Percentiles rank a stretch among this genome's conserved stretches.
phyloP scores from a whole-genome alignment of 371 early-diverging fungal species.

The Phascolomyces articulosus region DNA sequence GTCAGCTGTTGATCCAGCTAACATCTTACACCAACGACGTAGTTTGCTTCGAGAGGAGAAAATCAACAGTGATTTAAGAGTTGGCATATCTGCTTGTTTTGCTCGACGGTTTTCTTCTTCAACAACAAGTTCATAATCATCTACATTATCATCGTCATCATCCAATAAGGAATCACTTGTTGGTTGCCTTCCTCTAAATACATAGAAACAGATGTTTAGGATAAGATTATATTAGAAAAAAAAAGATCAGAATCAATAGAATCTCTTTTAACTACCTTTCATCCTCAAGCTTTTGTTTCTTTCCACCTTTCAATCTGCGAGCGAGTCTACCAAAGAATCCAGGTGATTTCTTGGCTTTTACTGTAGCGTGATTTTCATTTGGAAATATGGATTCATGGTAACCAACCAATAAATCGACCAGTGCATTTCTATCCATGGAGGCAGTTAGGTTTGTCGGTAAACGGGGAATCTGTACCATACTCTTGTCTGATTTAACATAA shows the following conservation, averaged over 20 bases:
- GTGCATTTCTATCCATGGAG: slow-evolving; percentile 36
- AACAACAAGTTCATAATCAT: slow-evolving; percentile 46
- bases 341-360: background rate
- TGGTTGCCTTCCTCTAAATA: background rate
- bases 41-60: slow-evolving; percentile 40
- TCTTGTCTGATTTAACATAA: slow-evolving; percentile 31
- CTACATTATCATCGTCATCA: slow-evolving; percentile 15
- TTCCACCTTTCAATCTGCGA: background rate
- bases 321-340: background rate
- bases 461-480: slow-evolving; percentile 42
- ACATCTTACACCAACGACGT: slow-evolving; percentile 39
- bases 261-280: background rate
- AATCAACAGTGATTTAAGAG: slow-evolving; percentile 33
- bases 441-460: slow-evolving; percentile 51
- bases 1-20: slow-evolving; percentile 39
- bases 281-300: slow-evolving; percentile 5
- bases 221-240: too few species aligned
- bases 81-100: slow-evolving; percentile 19
- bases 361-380: background rate
- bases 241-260: too few species aligned
- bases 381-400: background rate
- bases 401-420: slow-evolving; percentile 28
- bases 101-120: slow-evolving; percentile 51
- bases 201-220: too few species aligned
- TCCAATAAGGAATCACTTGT: background rate